Base-by-base conservation (phyloP, 2,329 filamentous ascomycete species). In the Nigrograna mackinnonii region DNA sequence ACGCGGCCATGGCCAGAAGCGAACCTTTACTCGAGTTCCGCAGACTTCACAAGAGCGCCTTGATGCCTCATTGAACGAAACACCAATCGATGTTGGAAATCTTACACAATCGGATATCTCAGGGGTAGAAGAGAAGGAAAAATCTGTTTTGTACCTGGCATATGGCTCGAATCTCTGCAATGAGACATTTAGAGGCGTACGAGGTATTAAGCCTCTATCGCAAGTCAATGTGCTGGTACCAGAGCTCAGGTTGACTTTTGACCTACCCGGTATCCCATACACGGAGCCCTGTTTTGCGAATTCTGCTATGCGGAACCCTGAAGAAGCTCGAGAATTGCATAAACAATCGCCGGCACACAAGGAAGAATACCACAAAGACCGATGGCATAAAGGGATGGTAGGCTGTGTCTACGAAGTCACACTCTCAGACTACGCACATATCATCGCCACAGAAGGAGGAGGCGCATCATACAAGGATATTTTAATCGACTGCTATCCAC, bases 391-490 rank as follows among this genome's bases (percentile, higher is more conserved):
- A 59, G 89, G 89, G 4, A 79, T 99, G 2, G 82, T 96, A 30
- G 94, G 94, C 18, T 90, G 96, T 13, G 94, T 97, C 4, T 99
- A 99, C 72, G 91, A 97, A 72, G 89, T 97, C 21, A 96, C 91
- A 1, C 73, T 79, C 14, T 69, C 79, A 32, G 94, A 99, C 71
- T 99, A 89, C 64, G 79, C 84, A 5, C 87, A 82, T 46, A 96
- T 99, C 55, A 86, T 97, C 47, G 85, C 85, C 4, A 96, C 91
- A 4, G 94, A 99, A 67, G 92, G 92, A 38, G 91, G 89, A 22
- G 91, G 91, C 14, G 72, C 84, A 2, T 80, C 85, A n/a, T 99
- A 99, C 73, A 76, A 85, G 43, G 91, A 97, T 62, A 82, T 96
- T 9, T 62, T 89, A 0, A 84, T 96, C 11, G 83, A 86, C 20